Evolutionary conservation across 2,329 filamentous ascomycete genomes (phyloP).

Genomic region (Sarocladium kiliense): DNA sequence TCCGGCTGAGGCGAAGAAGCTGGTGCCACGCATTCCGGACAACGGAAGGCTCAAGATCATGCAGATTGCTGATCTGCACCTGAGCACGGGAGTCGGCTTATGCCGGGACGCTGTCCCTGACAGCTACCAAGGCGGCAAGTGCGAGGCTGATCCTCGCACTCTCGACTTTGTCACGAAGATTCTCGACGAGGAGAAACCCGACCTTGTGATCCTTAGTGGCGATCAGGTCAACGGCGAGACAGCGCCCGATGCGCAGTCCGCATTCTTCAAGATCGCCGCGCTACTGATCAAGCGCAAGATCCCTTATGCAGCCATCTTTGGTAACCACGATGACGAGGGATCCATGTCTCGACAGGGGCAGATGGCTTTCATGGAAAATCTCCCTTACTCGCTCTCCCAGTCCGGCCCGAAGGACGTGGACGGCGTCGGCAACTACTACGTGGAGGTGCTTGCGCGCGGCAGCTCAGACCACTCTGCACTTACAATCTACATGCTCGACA

Average conservation of each 20-base stretch:
- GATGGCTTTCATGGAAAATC: conserved; percentile 79
- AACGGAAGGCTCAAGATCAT: conserved; percentile 97
- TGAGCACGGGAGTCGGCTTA: conserved; percentile 80
- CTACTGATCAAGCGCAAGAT: conserved; percentile 82
- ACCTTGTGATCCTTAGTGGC: conserved; percentile 85
- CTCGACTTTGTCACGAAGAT: conserved; percentile 81
- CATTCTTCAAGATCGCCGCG: conserved; percentile 88
- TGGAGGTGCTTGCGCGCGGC: conserved; percentile 81
- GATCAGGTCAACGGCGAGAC: conserved; percentile 96
- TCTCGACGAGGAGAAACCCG: conserved; percentile 88
- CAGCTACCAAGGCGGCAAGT: conserved; percentile 66
- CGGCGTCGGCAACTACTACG: conserved; percentile 89
- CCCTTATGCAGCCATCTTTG: conserved; percentile 90
- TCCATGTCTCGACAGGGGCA: conserved; percentile 69
- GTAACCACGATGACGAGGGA: conserved; percentile 94
- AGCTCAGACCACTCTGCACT: conserved; percentile 80
- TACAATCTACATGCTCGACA: conserved; percentile 92
- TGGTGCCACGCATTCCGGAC: conserved; percentile 71
- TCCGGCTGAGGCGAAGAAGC: conserved; percentile 59
- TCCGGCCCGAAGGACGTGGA: conserved; percentile 79
- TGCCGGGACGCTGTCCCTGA: conserved; percentile 85
- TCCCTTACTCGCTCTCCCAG: conserved; percentile 85
- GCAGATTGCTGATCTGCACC: conserved; percentile 89
- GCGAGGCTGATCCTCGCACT: conserved; percentile 87
- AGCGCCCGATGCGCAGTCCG: conserved; percentile 83